These are phyloP conservation scores for Euphorbia celastroides DNA, from an alignment of 441 rosid species.

Conservation along the genomic window DNA sequence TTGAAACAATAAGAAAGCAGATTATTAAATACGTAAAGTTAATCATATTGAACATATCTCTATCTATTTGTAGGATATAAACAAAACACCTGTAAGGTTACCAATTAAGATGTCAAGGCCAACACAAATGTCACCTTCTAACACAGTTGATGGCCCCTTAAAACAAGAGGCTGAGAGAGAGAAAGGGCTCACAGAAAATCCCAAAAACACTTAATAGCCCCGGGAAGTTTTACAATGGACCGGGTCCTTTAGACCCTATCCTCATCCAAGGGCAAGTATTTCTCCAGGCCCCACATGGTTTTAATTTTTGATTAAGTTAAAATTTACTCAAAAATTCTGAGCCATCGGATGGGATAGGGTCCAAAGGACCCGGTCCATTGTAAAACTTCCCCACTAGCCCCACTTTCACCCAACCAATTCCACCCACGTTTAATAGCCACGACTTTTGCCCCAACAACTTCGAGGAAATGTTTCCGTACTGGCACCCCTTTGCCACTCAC, in stretches of 20 bases:
- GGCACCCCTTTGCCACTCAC: neutral
- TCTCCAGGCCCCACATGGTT: too few species aligned
- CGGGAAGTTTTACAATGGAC: too few species aligned
- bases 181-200: neutral
- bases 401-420: neutral
- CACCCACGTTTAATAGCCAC: neutral
- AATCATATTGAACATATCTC: neutral
- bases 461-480: neutral
- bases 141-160: neutral
- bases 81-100: neutral
- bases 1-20: neutral
- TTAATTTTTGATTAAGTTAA: too few species aligned
- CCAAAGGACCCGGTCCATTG: too few species aligned
- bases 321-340: too few species aligned
- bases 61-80: neutral
- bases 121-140: neutral
- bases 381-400: too few species aligned
- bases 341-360: too few species aligned
- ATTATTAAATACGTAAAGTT: too few species aligned
- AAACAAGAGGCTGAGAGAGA: neutral
- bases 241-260: too few species aligned
- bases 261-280: too few species aligned
- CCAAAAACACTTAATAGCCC: neutral
- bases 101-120: neutral
- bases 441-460: neutral